These are phyloP conservation scores for Passiflora organensis DNA, from an alignment of 345 rosid genomes.

Conservation along the genomic window DNA sequence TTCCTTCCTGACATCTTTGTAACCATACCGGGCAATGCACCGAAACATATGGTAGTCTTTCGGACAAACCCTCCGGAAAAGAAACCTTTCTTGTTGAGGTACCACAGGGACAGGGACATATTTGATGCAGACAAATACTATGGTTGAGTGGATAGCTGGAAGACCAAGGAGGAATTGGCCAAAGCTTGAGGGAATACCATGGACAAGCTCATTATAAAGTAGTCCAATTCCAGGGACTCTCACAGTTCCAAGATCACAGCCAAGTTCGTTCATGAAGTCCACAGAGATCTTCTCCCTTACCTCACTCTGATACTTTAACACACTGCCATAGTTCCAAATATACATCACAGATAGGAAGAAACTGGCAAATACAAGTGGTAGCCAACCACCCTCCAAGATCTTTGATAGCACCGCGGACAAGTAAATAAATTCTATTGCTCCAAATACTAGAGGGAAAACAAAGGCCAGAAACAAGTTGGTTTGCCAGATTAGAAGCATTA, in stretches of 20 bases:
- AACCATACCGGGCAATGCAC: conserved; percentile 86
- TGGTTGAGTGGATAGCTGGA: conserved; percentile 86
- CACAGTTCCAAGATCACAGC: conserved; percentile 76
- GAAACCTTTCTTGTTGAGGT: conserved; percentile 83
- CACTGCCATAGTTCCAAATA: conserved; percentile 93
- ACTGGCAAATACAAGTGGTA: conserved; percentile 74
- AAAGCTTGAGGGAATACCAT: conserved; percentile 81
- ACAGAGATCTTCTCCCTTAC: conserved; percentile 79
- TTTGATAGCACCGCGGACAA: conserved; percentile 76
- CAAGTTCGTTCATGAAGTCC: conserved; percentile 83
- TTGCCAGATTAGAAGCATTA: conserved; percentile 96
- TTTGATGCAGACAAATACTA: conserved; percentile 88
- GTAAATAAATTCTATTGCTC: conserved; percentile 71
- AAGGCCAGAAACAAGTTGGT: conserved; percentile 72
- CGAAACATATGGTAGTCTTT: conserved; percentile 93
- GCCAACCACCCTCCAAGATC: conserved; percentile 84
- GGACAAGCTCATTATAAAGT: conserved; percentile 81
- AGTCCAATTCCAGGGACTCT: conserved; percentile 86
- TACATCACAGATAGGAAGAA: conserved; percentile 78
- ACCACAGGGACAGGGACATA: conserved; percentile 92
- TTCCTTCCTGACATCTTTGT: conserved; percentile 84
- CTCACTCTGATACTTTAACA: conserved; percentile 88
- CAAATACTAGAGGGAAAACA: conserved; percentile 78
- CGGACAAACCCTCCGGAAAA: conserved; percentile 81
- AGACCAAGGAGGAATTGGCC: conserved; percentile 82